phyloP scores from a whole-genome alignment of 805 yeast species.

The Yarrowia divulgata region DNA sequence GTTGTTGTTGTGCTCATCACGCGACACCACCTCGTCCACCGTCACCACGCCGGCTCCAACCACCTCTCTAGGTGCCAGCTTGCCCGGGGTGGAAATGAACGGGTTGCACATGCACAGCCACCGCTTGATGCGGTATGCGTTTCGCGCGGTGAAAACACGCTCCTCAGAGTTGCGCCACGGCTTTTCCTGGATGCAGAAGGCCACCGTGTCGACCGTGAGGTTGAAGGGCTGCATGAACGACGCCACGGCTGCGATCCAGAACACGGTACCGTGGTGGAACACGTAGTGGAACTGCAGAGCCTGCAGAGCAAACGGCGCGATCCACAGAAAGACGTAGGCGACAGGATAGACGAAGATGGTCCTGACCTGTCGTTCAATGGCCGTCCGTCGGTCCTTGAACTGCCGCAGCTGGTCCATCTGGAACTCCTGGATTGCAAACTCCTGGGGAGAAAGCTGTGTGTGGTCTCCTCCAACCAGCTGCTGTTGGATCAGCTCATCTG shows the following conservation, averaged over 20 bases:
- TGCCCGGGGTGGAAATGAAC: conserved; percentile 8
- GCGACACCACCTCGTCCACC: conserved; percentile 10
- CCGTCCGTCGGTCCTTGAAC: conserved; percentile 66
- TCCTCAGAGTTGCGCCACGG: conserved; percentile 39
- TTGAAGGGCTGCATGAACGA: conserved; percentile 80
- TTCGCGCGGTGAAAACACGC: conserved; percentile 38
- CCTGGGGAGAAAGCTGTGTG: conserved; percentile 30
- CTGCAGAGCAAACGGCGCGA: conserved; percentile 75
- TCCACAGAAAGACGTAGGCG: conserved; percentile 80
- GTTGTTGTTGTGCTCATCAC: not conserved
- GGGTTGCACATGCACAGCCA: conserved; percentile 35
- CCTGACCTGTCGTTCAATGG: conserved; percentile 77
- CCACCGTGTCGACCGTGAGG: conserved; percentile 76
- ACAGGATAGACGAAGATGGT: conserved; percentile 83
- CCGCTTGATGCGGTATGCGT: conserved; percentile 38
- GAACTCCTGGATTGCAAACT: conserved; percentile 38
- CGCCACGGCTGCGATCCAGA: conserved; percentile 68
- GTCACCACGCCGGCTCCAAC: conserved; percentile 21
- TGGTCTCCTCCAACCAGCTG: conserved; percentile 11
- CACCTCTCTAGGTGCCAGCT: conserved; percentile 21
- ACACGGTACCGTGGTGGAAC: conserved; percentile 51
- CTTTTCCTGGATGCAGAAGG: conserved; percentile 72
- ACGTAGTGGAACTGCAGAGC: conserved; percentile 61
- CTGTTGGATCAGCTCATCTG: conserved; percentile 10
- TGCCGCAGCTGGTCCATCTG: conserved; percentile 60